Evolutionary conservation across 1,284 basidiomycete species (phyloP).

Genomic region (Cronartium quercuum): DNA sequence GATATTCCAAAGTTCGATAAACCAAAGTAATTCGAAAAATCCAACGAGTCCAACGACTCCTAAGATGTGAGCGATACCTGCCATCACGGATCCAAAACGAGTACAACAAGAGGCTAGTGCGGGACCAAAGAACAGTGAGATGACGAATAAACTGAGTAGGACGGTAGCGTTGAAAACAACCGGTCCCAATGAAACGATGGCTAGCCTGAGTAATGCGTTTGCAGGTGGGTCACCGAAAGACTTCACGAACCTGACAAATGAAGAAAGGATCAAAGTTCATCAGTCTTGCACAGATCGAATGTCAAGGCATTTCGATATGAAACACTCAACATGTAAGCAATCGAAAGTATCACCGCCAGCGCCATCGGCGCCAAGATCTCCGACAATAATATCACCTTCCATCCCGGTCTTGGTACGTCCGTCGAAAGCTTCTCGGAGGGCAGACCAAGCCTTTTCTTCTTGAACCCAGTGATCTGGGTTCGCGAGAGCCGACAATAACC

Average conservation of each 20-base stretch:
- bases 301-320: not conserved
- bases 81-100: conserved; percentile 82
- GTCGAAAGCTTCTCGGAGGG: conserved; percentile 87
- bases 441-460: conserved; percentile 87
- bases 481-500: conserved; percentile 90
- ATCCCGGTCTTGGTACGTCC: conserved; percentile 80
- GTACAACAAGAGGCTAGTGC: conserved; percentile 56
- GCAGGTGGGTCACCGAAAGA: conserved; percentile 52
- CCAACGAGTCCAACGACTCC: conserved; percentile 75
- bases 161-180: conserved; percentile 92
- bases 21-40: conserved; percentile 97
- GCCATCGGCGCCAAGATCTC: conserved; percentile 78
- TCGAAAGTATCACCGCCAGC: conserved; percentile 73
- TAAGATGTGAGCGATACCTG: conserved; percentile 72
- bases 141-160: conserved; percentile 74
- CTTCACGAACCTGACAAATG: conserved; percentile 40
- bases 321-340: conserved; percentile 71
- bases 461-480: conserved; percentile 94
- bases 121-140: conserved; percentile 55
- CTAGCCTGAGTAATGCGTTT: conserved; percentile 81
- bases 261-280: not conserved
- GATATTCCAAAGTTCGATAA: conserved; percentile 84
- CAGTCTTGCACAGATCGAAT: not conserved
- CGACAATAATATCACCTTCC: conserved; percentile 78
- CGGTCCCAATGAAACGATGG: conserved; percentile 85